A percentile compares a stretch with the other conserved stretches of the same genome.
Evolutionary conservation across 2,329 filamentous ascomycete species (phyloP).

Genomic region (Colletotrichum camelliae): DNA sequence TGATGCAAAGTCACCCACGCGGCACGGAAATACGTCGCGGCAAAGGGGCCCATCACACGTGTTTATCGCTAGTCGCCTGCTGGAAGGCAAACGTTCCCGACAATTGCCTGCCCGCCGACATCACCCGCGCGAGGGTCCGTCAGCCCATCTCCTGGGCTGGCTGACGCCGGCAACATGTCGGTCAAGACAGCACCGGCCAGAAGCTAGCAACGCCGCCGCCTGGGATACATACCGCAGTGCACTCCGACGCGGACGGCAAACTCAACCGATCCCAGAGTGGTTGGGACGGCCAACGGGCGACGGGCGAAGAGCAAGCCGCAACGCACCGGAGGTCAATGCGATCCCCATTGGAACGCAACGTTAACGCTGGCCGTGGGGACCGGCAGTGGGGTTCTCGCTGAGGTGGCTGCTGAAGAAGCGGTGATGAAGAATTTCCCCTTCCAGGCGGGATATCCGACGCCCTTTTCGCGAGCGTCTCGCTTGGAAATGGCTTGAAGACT

Average conservation of each 20-base stretch:
- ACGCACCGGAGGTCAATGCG: not conserved
- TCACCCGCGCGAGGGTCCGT: not conserved
- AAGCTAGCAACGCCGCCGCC: not conserved
- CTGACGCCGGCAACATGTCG: not conserved
- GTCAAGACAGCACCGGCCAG: not conserved
- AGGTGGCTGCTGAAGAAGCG: conserved; percentile 2
- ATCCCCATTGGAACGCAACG: not conserved
- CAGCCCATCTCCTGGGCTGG: not conserved
- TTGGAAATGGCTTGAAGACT: not conserved
- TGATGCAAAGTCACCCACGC: not conserved
- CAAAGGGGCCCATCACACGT: not conserved
- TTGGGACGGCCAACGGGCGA: not conserved
- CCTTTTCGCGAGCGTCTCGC: not conserved
- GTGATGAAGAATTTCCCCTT: not conserved
- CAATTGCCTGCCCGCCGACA: not conserved
- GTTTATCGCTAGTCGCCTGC: not conserved
- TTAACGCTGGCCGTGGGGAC: conserved; percentile 1
- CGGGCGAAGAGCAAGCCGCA: not conserved
- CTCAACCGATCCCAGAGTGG: not conserved
- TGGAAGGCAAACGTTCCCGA: not conserved
- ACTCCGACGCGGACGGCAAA: not conserved
- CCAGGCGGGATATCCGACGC: not conserved
- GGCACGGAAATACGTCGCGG: not conserved
- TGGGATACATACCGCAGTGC: not conserved
- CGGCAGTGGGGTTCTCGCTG: not conserved